A percentile compares a stretch with the other conserved stretches of the same genome.
These are phyloP conservation scores for Ottelia alismoides DNA, from an alignment of 106 monocot species.

Conservation along the genomic window DNA sequence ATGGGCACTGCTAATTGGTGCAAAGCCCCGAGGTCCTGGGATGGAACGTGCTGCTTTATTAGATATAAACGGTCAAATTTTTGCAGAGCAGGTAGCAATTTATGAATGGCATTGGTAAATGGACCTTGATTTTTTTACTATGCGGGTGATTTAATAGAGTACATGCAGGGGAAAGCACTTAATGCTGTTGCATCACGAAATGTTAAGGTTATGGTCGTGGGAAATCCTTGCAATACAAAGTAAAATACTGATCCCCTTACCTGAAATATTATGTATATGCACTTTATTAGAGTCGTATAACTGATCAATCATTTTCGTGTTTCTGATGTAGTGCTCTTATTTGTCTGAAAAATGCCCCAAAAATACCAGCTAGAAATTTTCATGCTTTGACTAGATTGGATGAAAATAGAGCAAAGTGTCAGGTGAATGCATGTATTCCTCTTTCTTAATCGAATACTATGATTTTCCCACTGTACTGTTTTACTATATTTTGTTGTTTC, in stretches of 20 bases:
- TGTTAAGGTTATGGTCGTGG: conserved; percentile 91
- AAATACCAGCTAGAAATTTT: conserved; percentile 89
- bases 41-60: conserved; percentile 94
- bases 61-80: conserved; percentile 97
- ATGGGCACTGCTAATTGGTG: conserved; percentile 96
- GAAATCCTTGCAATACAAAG: conserved; percentile 99
- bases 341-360: conserved; percentile 95
- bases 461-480: too few relatives aligned
- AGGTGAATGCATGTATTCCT: too few relatives aligned
- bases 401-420: conserved; percentile 98
- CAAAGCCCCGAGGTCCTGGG: conserved; percentile 92
- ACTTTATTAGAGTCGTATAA: too few relatives aligned
- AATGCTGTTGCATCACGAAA: conserved; percentile 87
- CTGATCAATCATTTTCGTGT: too few relatives aligned
- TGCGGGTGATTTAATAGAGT: too few relatives aligned
- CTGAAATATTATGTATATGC: too few relatives aligned
- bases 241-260: too few relatives aligned
- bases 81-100: conserved; percentile 67
- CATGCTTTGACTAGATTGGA: conserved; percentile 97
- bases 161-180: conserved; percentile 83
- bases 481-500: too few relatives aligned
- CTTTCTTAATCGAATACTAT: too few relatives aligned
- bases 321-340: conserved; percentile 93
- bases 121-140: too few relatives aligned
- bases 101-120: too few relatives aligned